A percentile compares a stretch with the other conserved stretches of the same genome.
phyloP scores from a whole-genome alignment of 768 basidiomycete species.

The Arthromyces matolae region DNA sequence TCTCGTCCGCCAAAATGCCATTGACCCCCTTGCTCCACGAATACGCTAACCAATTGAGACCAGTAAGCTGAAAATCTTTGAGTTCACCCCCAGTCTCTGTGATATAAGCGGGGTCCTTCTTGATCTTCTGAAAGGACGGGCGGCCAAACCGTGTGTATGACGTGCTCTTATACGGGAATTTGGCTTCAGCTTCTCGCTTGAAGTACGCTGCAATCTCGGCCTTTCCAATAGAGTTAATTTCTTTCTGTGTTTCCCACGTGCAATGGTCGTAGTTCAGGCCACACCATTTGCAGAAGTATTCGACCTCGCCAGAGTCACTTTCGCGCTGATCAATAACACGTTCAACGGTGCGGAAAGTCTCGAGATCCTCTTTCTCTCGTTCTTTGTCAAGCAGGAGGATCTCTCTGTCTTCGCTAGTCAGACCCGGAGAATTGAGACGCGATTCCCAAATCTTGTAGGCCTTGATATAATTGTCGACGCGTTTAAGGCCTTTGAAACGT shows the following conservation, averaged over 20 bases:
- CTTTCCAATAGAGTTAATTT: constrained; percentile 74
- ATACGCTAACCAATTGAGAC: constrained; percentile 98
- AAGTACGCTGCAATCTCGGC: constrained; percentile 79
- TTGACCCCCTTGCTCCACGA: constrained; percentile 94
- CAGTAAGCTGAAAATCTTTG: constrained; percentile 98
- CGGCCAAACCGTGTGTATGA: constrained; percentile 63
- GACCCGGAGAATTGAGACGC: constrained; percentile 56
- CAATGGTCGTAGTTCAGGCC: constrained; percentile 90
- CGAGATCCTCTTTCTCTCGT: constrained; percentile 86
- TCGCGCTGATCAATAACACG: constrained; percentile 82
- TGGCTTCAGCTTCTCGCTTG: constrained; percentile 68
- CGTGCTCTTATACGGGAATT: constrained; percentile 82
- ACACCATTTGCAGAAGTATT: constrained; percentile 98
- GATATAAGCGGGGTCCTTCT: constrained; percentile 86
- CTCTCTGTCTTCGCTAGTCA: constrained; percentile 87
- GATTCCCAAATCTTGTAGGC: constrained; percentile 73
- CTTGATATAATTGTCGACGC: constrained; percentile 99
- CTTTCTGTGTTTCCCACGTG: constrained; percentile 89
- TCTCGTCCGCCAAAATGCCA: constrained; percentile 97
- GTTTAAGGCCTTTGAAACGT: constrained; percentile 91
- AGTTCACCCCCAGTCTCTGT: constrained; percentile 71
- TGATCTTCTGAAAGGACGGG: constrained; percentile 79
- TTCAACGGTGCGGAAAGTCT: constrained; percentile 88
- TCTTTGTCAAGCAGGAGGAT: constrained; percentile 87
- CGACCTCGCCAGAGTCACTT: constrained; percentile 50